These are phyloP conservation scores for Gastrolobium bilobum DNA, from an alignment of 306 rosid species.

Conservation along the genomic window DNA sequence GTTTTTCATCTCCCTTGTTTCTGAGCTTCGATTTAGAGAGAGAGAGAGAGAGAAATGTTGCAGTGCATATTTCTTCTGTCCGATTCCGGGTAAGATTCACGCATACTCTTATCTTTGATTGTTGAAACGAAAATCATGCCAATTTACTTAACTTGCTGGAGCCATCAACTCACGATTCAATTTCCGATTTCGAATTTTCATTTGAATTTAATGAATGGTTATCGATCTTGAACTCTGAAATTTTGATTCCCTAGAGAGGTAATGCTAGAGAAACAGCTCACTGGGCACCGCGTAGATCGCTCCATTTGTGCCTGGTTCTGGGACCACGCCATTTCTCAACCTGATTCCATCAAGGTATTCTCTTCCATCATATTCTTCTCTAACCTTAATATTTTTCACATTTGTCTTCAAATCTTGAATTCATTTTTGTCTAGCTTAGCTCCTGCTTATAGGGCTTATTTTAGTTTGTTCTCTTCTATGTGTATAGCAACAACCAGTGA, in stretches of 20 bases:
- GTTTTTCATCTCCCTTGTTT: neutral
- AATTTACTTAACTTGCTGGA: neutral
- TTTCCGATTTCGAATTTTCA: neutral
- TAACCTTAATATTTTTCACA: neutral
- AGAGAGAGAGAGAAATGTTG: slow-evolving; percentile 62
- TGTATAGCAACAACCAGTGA: slow-evolving; percentile 81
- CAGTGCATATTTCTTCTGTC: slow-evolving; percentile 98
- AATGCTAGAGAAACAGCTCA: slow-evolving; percentile 94
- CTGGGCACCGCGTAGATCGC: slow-evolving; percentile 97
- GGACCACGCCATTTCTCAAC: slow-evolving; percentile 84
- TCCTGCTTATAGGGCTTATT: neutral
- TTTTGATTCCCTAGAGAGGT: slow-evolving; percentile 73
- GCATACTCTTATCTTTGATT: neutral
- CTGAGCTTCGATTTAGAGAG: neutral
- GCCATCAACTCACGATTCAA: neutral
- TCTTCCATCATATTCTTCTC: neutral
- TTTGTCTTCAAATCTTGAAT: neutral
- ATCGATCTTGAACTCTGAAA: slow-evolving; percentile 32
- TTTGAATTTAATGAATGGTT: neutral
- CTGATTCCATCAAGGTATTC: slow-evolving; percentile 83
- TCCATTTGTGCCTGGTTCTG: slow-evolving; percentile 94
- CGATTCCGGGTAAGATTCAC: slow-evolving; percentile 80
- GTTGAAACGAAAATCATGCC: neutral
- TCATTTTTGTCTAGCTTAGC: neutral
- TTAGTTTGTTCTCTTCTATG: slow-evolving; percentile 15